These are phyloP conservation scores for Leucosporidium scottii DNA, from an alignment of 768 basidiomycete genomes.

Conservation along the genomic window DNA sequence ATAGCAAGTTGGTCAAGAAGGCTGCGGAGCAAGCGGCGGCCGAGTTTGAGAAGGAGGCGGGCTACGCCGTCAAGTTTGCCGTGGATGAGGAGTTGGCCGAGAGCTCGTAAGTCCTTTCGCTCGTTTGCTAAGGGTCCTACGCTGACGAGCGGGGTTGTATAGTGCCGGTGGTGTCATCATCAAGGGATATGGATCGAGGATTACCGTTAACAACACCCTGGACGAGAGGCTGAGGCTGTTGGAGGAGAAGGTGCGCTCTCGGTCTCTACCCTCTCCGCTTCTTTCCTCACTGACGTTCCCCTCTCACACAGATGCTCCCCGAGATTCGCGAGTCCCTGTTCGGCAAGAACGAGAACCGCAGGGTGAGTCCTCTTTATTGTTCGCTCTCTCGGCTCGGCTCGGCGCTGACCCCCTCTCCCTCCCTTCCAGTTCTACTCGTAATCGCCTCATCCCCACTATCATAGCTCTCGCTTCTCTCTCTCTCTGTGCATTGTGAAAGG, in stretches of 20 bases:
- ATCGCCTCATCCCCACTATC: neutral
- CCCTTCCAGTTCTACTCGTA: conserved; percentile 6
- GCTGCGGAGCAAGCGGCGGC: conserved; percentile 60
- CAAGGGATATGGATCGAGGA: conserved; percentile 61
- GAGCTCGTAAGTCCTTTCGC: conserved; percentile 52
- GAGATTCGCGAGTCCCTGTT: conserved; percentile 86
- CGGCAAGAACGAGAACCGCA: conserved; percentile 47
- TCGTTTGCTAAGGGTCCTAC: neutral
- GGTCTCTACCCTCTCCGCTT: neutral
- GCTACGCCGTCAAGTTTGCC: conserved; percentile 54
- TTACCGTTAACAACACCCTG: conserved; percentile 87
- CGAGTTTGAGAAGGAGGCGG: conserved; percentile 71
- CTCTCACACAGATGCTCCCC: conserved; percentile 70
- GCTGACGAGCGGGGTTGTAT: neutral
- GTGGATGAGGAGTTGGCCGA: conserved; percentile 60
- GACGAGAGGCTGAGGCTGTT: conserved; percentile 82
- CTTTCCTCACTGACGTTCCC: neutral
- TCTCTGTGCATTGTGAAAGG: too few relatives aligned
- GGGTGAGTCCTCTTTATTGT: neutral
- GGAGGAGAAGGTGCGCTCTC: conserved; percentile 53
- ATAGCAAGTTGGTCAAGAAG: conserved; percentile 54
- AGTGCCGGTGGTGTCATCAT: conserved; percentile 84
- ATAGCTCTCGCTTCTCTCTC: too few relatives aligned
- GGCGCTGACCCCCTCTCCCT: too few relatives aligned
- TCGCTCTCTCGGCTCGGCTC: neutral